These are phyloP conservation scores for Phoma sp. DNA, from an alignment of 2,329 filamentous ascomycete species.

Conservation along the genomic window DNA sequence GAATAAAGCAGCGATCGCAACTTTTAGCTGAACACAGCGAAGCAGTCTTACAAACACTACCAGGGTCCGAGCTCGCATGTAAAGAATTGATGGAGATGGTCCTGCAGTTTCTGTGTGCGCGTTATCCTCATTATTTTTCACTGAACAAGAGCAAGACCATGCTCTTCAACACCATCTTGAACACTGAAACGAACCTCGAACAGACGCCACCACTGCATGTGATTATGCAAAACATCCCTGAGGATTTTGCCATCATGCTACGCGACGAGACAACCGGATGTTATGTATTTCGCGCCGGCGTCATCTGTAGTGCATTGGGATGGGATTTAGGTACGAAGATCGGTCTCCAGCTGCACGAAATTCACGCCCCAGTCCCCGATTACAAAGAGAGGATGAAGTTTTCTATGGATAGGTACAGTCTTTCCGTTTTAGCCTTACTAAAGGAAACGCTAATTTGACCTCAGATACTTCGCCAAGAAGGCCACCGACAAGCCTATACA, in stretches of 20 bases:
- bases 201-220: constrained; percentile 70
- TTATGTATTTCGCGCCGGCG: constrained; percentile 76
- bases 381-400: constrained; percentile 89
- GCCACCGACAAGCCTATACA: constrained; percentile 78
- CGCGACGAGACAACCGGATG: constrained; percentile 73
- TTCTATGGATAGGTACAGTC: constrained; percentile 75
- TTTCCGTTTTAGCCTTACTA: too few species aligned
- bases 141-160: constrained; percentile 61
- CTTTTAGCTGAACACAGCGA: constrained; percentile 69
- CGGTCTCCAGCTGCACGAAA: constrained; percentile 70
- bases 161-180: constrained; percentile 73
- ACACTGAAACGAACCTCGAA: constrained; percentile 66
- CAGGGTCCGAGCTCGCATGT: constrained; percentile 78
- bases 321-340: constrained; percentile 82
- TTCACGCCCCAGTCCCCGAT: constrained; percentile 78
- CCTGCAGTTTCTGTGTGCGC: constrained; percentile 76
- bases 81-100: constrained; percentile 90
- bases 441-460: not conserved
- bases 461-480: constrained; percentile 81
- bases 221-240: constrained; percentile 78
- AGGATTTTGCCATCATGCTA: constrained; percentile 81
- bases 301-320: constrained; percentile 79
- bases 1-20: constrained; percentile 71
- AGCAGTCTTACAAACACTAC: constrained; percentile 70
- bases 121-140: constrained; percentile 78